A percentile compares a stretch with the other conserved stretches of the same genome.
Conservation (phyloP, 495 filamentous ascomycete genomes). For the Astrothelium subdiscretum region DNA sequence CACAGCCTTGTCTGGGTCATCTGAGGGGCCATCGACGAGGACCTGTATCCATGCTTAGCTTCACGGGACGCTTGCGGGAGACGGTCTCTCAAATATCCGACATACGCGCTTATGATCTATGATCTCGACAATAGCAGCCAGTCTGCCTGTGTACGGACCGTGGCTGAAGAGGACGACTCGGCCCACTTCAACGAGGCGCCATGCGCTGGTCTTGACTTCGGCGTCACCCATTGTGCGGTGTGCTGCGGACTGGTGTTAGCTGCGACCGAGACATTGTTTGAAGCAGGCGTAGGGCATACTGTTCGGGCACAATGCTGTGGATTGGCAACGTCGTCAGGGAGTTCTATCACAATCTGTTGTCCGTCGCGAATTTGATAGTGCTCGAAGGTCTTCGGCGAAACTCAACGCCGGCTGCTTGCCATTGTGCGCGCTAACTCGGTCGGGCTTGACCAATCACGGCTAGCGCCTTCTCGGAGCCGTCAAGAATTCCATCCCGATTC, state of each 20-base stretch:
- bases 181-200: conserved; percentile 94
- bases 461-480: neutral
- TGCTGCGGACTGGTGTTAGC: neutral
- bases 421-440: neutral
- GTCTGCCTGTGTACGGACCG: conserved; percentile 67
- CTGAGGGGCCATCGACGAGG: conserved; percentile 84
- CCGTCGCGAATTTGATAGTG: neutral
- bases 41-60: conserved; percentile 45
- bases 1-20: conserved; percentile 55
- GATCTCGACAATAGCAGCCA: conserved; percentile 94
- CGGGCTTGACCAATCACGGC: neutral
- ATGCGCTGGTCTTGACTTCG: conserved; percentile 60
- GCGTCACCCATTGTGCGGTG: conserved; percentile 48
- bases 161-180: conserved; percentile 76
- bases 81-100: conserved; percentile 17
- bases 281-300: neutral
- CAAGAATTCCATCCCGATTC: neutral
- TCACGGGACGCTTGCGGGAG: conserved; percentile 1
- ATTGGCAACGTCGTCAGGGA: neutral
- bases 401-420: neutral
- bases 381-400: neutral
- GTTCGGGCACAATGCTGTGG: neutral
- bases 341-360: too few relatives aligned
- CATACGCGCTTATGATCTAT: conserved; percentile 99
- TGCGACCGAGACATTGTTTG: neutral